Evolutionary conservation across 495 filamentous ascomycete genomes (phyloP).

Genomic region (Aspergillus steynii): DNA sequence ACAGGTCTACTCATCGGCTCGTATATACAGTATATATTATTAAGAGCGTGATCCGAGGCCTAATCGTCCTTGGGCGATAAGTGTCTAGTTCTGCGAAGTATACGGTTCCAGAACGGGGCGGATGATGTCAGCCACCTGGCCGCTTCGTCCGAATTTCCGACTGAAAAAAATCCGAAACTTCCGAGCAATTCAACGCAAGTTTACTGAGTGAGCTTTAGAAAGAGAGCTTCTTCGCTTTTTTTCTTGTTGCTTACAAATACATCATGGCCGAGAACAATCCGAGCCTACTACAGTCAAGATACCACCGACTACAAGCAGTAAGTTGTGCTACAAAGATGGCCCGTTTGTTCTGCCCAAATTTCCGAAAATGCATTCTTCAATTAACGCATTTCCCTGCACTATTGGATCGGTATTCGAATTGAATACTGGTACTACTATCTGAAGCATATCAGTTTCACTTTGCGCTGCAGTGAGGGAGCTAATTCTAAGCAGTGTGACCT

Average conservation of each 20-base stretch:
- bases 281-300: neutral
- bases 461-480: neutral
- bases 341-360: neutral
- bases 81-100: neutral
- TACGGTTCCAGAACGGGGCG: neutral
- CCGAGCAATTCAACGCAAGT: neutral
- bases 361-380: neutral
- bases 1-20: too few species aligned
- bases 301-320: neutral
- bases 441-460: neutral
- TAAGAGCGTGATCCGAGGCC: too few species aligned
- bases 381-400: neutral
- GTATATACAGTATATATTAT: too few species aligned
- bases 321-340: neutral
- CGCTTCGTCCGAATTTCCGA: neutral
- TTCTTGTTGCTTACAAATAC: neutral
- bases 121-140: neutral
- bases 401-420: neutral
- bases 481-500: slow-evolving; percentile 25
- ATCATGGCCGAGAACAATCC: neutral
- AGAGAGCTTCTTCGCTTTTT: neutral
- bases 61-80: too few species aligned
- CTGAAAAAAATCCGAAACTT: neutral
- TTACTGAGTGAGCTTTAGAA: neutral
- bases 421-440: too few species aligned